Evolutionary conservation across 495 filamentous ascomycete genomes (phyloP), one percentile per base, ranked within the genome.

Genomic region (Letharia columbiana): DNA sequence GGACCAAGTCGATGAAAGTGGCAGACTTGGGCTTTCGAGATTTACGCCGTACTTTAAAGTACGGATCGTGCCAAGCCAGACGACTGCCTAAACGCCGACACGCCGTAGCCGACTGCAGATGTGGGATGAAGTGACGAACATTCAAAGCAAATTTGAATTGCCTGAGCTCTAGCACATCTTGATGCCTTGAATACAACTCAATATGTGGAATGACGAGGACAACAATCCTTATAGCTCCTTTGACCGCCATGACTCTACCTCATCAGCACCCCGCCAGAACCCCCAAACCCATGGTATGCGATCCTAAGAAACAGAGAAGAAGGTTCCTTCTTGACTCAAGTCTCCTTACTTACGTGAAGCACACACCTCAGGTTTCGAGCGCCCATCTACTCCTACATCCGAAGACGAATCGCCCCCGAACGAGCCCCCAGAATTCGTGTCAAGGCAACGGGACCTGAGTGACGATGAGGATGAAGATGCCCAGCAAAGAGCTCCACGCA

Each of bases 201-300:
- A 65, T 7, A 82, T 82, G 88, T 91, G 88, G 91, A 92, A 96
- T 82, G 91, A 95, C 80, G 91, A 96, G 77, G 87, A 90, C 73
- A 96, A 96, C 77, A 96, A 96, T 71, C 91, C 91, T 13, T 96
- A 96, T 73, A 91, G 90, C 69, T 90, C 89, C 75, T 94, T 92
- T 79, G 89, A 92, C 74, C 87, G 89, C 69, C 84, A 86, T 67
- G 89, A 94, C 73, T 89, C 90, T 54, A 62, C 54, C 33, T 37
- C 54, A 57, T 37, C 54, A 37, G 15, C 17, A 10, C 33, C 88
- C 39, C 85, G 88, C 70, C 86, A 87, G 28, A 81, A 81, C 68
- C 88, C 87, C 15, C 85, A 74, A 71, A 79, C 69, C 71, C 81
- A 77, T 71, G 77, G 75, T 84, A 78, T 73, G 63, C 61, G 15